A percentile compares a stretch with the other conserved stretches of the same genome.
Conservation (phyloP, 139 green algal genomes). For the Coelastrella sp. region DNA sequence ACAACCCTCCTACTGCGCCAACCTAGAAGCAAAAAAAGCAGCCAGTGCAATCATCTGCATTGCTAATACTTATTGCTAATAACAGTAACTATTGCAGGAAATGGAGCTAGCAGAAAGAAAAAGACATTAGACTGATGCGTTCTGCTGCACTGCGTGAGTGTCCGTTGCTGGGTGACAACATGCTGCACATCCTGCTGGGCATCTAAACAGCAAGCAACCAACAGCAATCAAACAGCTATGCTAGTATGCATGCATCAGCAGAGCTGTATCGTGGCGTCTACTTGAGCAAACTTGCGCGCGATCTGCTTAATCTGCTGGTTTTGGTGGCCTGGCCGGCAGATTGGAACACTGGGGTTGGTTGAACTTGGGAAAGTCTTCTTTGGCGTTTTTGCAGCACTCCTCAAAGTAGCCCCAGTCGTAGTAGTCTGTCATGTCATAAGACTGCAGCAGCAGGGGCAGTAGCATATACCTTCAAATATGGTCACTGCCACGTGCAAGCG, state of each 20-base stretch:
- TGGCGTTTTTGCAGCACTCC: background rate
- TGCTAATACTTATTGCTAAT: background rate
- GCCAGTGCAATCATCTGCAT: background rate
- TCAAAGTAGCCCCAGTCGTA: background rate
- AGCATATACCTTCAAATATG: no score
- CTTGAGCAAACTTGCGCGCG: background rate
- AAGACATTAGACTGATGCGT: no score
- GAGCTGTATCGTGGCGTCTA: no score
- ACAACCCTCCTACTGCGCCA: no score
- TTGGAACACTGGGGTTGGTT: background rate
- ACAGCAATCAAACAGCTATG: no score
- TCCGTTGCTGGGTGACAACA: background rate
- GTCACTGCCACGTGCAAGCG: no score
- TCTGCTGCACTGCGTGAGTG: no score
- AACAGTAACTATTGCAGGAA: background rate
- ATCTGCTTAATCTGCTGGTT: background rate
- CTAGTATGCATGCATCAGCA: no score
- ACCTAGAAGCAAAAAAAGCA: no score
- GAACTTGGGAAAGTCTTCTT: background rate
- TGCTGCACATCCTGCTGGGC: background rate
- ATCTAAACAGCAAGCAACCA: no score
- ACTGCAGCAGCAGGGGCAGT: background rate
- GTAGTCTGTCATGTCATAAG: background rate
- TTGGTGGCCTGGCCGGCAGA: background rate
- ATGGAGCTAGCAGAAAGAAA: no score